A percentile compares a stretch with the other conserved stretches of the same genome.
These are phyloP conservation scores for Plasmodium gonderi DNA, from an alignment of 169 alveolate species.

Conservation along the genomic window DNA sequence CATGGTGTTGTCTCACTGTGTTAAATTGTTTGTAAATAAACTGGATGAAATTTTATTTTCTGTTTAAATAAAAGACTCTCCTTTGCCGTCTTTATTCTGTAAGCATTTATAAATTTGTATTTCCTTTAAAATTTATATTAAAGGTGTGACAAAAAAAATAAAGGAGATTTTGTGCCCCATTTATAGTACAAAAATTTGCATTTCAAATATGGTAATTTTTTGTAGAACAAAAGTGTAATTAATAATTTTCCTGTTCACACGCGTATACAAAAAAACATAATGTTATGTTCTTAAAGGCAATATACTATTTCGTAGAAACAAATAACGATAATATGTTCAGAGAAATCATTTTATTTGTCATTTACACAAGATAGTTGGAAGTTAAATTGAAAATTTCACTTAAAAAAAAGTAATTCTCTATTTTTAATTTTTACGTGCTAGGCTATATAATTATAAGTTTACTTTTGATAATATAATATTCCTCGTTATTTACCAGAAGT, in stretches of 20 bases:
- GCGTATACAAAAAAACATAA: too few species aligned
- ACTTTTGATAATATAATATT: neutral
- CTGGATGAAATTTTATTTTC: neutral
- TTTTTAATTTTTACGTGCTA: neutral
- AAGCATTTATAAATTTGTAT: neutral
- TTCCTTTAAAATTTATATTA: neutral
- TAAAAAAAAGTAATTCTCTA: conserved; percentile 2
- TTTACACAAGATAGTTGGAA: neutral
- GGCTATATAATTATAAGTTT: neutral
- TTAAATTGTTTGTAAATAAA: neutral
- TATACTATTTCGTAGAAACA: neutral
- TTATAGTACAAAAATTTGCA: too few species aligned
- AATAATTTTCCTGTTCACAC: too few species aligned
- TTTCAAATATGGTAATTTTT: too few species aligned
- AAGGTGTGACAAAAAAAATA: neutral
- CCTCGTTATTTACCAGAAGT: neutral
- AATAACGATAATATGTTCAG: neutral
- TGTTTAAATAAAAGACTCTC: neutral
- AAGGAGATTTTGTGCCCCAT: too few species aligned
- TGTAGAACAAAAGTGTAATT: too few species aligned
- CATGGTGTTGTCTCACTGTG: conserved; percentile 5
- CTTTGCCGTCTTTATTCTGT: neutral
- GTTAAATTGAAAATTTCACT: neutral
- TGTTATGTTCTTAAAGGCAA: neutral
- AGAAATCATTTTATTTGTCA: neutral